phyloP scores from a whole-genome alignment of 495 filamentous ascomycete species.

The Parmelia sp. region DNA sequence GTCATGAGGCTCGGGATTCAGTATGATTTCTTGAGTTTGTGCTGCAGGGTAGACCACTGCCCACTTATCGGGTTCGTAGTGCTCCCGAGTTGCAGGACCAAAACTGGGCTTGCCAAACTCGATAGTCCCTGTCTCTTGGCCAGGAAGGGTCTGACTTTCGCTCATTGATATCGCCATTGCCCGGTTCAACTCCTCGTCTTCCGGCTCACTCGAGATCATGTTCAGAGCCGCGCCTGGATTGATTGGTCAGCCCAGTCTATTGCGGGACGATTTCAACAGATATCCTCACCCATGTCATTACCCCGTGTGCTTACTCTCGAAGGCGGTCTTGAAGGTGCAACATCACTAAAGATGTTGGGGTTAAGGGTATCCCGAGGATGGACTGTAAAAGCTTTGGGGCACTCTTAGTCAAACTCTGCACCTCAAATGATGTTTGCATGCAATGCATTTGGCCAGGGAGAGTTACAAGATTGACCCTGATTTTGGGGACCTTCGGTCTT shows the following conservation, averaged over 20 bases:
- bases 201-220: conserved; percentile 41
- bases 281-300: conserved; percentile 1
- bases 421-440: neutral
- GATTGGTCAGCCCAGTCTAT: conserved; percentile 38
- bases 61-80: conserved; percentile 71
- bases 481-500: conserved; percentile 16
- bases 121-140: conserved; percentile 56
- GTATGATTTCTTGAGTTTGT: conserved; percentile 51
- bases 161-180: conserved; percentile 51
- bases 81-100: conserved; percentile 61
- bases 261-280: conserved; percentile 6
- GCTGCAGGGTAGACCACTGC: conserved; percentile 59
- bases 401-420: neutral
- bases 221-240: conserved; percentile 40
- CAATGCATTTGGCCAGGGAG: neutral
- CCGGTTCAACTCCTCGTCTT: conserved; percentile 52
- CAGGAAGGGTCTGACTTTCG: conserved; percentile 39
- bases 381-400: conserved; percentile 18
- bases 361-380: conserved; percentile 23
- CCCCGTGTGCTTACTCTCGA: conserved; percentile 50
- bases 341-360: conserved; percentile 22
- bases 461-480: conserved; percentile 19
- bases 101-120: conserved; percentile 47
- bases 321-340: conserved; percentile 57
- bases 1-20: conserved; percentile 53